A percentile compares a stretch with the other conserved stretches of the same genome.
Evolutionary conservation across 768 basidiomycete species (phyloP).

Genomic region (Mycena chlorophos): DNA sequence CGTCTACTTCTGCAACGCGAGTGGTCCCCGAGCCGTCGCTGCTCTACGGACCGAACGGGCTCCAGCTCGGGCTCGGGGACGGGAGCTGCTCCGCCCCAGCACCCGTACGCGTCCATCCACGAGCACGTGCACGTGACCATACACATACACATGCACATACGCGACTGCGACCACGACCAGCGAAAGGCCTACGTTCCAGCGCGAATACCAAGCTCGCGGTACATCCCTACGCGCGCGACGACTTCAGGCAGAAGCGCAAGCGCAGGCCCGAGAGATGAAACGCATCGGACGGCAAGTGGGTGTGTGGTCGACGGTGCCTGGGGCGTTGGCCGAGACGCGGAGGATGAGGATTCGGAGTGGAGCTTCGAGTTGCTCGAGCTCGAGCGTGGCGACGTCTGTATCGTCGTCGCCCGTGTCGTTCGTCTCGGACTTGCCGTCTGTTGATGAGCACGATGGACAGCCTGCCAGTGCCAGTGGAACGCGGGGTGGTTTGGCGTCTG

Average conservation of each 20-base stretch:
- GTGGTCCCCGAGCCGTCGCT: background rate
- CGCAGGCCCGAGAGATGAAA: background rate
- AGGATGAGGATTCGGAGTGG: background rate
- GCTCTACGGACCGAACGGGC: constrained; percentile 1
- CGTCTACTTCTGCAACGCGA: too few relatives aligned
- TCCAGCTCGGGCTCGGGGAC: background rate
- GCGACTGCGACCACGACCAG: background rate
- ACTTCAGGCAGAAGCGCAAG: background rate
- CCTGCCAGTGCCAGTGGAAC: background rate
- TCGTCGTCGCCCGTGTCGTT: background rate
- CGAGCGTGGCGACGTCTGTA: background rate
- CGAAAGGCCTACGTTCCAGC: background rate
- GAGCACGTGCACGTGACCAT: background rate
- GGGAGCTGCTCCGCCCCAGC: background rate
- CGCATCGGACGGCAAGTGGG: background rate
- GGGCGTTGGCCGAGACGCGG: background rate
- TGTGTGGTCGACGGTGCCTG: background rate
- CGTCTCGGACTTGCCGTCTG: background rate
- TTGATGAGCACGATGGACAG: background rate
- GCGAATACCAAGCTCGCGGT: background rate
- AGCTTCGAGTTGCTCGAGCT: background rate
- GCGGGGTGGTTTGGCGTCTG: background rate
- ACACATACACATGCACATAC: background rate
- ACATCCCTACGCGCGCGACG: background rate
- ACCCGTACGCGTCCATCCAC: background rate